Base-by-base conservation (phyloP, 768 basidiomycete species). In the Hysterangium stoloniferum region DNA sequence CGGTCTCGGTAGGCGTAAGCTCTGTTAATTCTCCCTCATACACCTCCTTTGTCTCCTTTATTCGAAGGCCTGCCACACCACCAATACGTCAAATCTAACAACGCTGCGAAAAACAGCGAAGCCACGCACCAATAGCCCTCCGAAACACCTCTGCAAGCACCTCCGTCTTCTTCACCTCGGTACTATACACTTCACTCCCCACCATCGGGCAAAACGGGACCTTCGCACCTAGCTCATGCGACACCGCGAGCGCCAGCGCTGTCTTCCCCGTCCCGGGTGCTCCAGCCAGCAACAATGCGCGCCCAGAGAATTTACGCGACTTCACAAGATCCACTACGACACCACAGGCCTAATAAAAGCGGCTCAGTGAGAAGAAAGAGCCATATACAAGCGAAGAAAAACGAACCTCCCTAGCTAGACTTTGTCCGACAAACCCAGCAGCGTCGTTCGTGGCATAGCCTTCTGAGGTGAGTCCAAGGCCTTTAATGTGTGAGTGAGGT, bases 191-290 rank as follows among this genome's bases (percentile, higher is more conserved):
- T 67, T 99, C 96, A 17, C 84, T 86, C 0, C 96, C 96, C 36
- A 98, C 96, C 91, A 97, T 97, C 4, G 93, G 92, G 65, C 95
- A 97, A 64, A 99, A 98, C 0, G 96, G 96, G 1, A 97, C 94
- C 61, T 96, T 96, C 19, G 78, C 70, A 0, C 96, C 96, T 0
- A 99, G 77, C 60, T 98, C 96, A 53, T 97, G 94, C 5, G 92
- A 85, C 24, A 98, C 79, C 0, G 92, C 96, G n/a, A 98, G 68
- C 1, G 96, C 94, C 24, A 98, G 78, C 0, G 96, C 96, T 0
- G 96, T 99, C 71, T 99, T 99, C 9, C 96, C 95, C 3, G 96
- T 99, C 13, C 96, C 94, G 1, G 96, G 96, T 19, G 91, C 91
- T 49, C 96, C 96, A 22, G 89, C 95, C 32, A 98, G 78, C 35